A percentile compares a stretch with the other conserved stretches of the same genome.
These are phyloP conservation scores for Lagenaria siceraria DNA, from an alignment of 306 rosid genomes.

Conservation along the genomic window DNA sequence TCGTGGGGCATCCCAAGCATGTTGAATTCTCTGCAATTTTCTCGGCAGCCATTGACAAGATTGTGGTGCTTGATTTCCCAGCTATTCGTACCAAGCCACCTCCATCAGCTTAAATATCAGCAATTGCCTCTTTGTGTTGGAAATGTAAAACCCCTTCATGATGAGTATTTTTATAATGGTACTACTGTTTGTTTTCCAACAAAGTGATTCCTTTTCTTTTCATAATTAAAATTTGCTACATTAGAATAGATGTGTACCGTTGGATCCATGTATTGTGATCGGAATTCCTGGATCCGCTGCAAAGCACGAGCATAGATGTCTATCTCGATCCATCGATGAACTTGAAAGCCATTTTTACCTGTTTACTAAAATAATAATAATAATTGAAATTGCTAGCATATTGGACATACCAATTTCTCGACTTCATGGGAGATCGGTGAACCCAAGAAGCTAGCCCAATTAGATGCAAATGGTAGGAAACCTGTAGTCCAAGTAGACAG, in stretches of 20 bases:
- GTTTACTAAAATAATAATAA: too few species aligned
- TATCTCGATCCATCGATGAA: background rate
- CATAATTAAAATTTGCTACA: background rate
- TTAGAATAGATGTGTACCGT: background rate
- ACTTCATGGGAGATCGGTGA: background rate
- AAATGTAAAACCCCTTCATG: background rate
- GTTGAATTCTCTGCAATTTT: slow-evolving; percentile 64
- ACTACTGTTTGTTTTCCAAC: background rate
- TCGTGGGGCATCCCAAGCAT: slow-evolving; percentile 65
- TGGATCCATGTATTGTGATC: background rate
- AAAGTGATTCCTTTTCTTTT: background rate
- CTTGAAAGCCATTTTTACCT: background rate
- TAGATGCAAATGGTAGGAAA: background rate
- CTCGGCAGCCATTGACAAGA: slow-evolving; percentile 70
- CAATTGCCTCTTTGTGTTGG: background rate
- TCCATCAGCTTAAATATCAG: slow-evolving; percentile 1
- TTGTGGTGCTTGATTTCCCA: slow-evolving; percentile 81
- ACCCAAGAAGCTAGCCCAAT: background rate
- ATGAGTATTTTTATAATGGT: background rate
- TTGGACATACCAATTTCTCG: background rate
- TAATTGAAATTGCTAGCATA: background rate
- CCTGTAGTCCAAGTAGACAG: background rate
- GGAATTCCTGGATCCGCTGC: background rate
- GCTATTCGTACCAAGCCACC: slow-evolving; percentile 46
- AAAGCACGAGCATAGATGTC: background rate